Base-by-base conservation (phyloP, 164 flowering plant species). In the Santalum album region DNA sequence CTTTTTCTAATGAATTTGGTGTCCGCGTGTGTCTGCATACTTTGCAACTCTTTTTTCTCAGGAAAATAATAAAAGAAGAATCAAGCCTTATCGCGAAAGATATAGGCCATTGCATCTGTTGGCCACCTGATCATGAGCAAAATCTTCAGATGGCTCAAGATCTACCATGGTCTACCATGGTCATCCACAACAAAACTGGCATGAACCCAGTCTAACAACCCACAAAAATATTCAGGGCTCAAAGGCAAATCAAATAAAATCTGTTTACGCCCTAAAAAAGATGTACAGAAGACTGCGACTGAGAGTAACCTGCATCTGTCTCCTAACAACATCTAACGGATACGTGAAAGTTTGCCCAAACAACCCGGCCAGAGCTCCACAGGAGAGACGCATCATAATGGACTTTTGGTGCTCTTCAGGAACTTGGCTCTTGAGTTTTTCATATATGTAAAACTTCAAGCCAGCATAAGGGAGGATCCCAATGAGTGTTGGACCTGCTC, bases 381-480 rank as follows among this genome's bases (percentile, higher is more conserved):
- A 92, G 19, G 95, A 80, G 19, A 92, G 81, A 34, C 86, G 86
- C 84, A 83, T 74, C 57, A 69, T 29, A 21, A 89, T 81, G 22
- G 96, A 89, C 42, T 76, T 85, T 49, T 87, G 90, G 45, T 85
- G 81, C 63, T 94, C 97, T 71, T 87, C 97, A 49, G 97, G 92
- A 29, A 89, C 95, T 47, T 75, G 91, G 22, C 75, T 68, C 67
- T 94, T 89, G 14, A 89, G 87, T 64, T 83, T 80, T 76, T 94
- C 99, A 12, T 87, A 94, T 55, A 87, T 56, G 46, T 89, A 94
- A 62, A 94, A 94, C 67, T 92, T 94, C 54, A 91, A 69, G 43
- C 96, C 98, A 67, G 98, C 96, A 74, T 91, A 88, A 25, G 96
- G 98, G 18, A 88, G 90, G 54, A 91, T 91, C 21, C 96, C 97